A percentile compares a stretch with the other conserved stretches of the same genome.
These are phyloP conservation scores for Talaromyces adpressus DNA, from an alignment of 495 filamentous ascomycete species.

Conservation along the genomic window DNA sequence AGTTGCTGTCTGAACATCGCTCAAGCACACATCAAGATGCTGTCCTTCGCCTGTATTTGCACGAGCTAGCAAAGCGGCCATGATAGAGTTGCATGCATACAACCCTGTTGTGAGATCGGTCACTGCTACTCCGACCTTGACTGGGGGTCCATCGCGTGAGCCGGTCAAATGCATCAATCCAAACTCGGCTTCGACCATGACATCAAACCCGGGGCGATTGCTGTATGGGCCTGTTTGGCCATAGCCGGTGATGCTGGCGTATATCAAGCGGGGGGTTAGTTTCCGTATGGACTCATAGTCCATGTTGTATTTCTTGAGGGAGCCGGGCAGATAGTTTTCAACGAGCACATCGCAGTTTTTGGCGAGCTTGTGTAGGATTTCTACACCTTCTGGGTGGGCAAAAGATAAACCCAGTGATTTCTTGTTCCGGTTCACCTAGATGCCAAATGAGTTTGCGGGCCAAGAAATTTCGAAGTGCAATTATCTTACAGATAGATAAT, in stretches of 20 bases:
- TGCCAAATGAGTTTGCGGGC: neutral
- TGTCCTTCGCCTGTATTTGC: slow-evolving; percentile 60
- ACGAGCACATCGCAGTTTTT: slow-evolving; percentile 75
- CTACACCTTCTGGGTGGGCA: slow-evolving; percentile 60
- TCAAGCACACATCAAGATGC: slow-evolving; percentile 75
- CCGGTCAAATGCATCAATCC: slow-evolving; percentile 92
- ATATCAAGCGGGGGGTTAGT: slow-evolving; percentile 55
- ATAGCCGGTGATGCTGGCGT: slow-evolving; percentile 43
- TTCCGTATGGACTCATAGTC: slow-evolving; percentile 63
- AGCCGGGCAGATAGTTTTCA: slow-evolving; percentile 83
- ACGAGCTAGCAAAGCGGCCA: slow-evolving; percentile 71
- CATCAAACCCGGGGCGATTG: slow-evolving; percentile 79
- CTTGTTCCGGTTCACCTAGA: slow-evolving; percentile 72
- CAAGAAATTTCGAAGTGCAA: neutral
- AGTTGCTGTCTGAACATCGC: slow-evolving; percentile 79
- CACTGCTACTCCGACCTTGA: slow-evolving; percentile 84
- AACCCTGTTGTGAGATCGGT: slow-evolving; percentile 84
- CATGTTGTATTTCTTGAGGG: slow-evolving; percentile 70
- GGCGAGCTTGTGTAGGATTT: slow-evolving; percentile 67
- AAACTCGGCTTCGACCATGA: slow-evolving; percentile 90
- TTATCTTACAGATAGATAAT: slow-evolving; percentile 71
- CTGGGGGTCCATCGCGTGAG: slow-evolving; percentile 68
- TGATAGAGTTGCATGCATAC: slow-evolving; percentile 78
- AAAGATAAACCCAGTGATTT: slow-evolving; percentile 80
- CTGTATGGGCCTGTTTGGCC: slow-evolving; percentile 81